Evolutionary conservation across 768 basidiomycete species (phyloP).

Genomic region (Phaffia australis): DNA sequence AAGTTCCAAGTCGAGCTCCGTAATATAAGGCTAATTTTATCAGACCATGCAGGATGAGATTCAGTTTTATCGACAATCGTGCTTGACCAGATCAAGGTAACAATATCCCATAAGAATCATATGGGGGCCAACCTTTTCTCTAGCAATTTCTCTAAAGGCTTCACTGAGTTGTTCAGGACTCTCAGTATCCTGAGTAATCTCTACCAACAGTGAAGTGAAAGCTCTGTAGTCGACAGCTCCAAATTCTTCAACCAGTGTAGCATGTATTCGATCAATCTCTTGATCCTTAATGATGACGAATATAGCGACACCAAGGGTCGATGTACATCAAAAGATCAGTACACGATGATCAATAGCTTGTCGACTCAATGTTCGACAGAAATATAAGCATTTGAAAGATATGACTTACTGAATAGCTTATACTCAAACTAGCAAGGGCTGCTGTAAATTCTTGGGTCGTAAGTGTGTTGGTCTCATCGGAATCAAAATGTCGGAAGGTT

Average conservation of each 20-base stretch:
- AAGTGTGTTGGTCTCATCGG: conserved; percentile 81
- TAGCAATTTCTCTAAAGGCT: conserved; percentile 83
- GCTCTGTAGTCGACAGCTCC: conserved; percentile 87
- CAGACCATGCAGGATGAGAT: conserved; percentile 8
- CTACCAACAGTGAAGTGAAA: conserved; percentile 87
- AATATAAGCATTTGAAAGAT: background rate
- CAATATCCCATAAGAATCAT: conserved; percentile 21
- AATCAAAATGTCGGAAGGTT: conserved; percentile 95
- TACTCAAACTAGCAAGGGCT: conserved; percentile 84
- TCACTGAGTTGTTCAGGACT: conserved; percentile 83
- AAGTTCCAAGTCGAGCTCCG: conserved; percentile 79
- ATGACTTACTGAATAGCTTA: conserved; percentile 66
- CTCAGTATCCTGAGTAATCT: conserved; percentile 90
- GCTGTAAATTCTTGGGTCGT: conserved; percentile 77
- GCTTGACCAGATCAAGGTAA: too few relatives aligned
- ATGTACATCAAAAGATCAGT: background rate
- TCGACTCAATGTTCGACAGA: background rate
- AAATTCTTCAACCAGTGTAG: conserved; percentile 64
- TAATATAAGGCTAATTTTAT: conserved; percentile 63
- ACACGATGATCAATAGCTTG: background rate
- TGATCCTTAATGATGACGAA: conserved; percentile 50
- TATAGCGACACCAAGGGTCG: background rate
- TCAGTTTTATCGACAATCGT: background rate
- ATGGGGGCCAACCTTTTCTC: conserved; percentile 56
- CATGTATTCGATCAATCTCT: conserved; percentile 73